A percentile compares a stretch with the other conserved stretches of the same genome.
Conservation (phyloP, 345 rosid species). For the Ceriops zippeliana region DNA sequence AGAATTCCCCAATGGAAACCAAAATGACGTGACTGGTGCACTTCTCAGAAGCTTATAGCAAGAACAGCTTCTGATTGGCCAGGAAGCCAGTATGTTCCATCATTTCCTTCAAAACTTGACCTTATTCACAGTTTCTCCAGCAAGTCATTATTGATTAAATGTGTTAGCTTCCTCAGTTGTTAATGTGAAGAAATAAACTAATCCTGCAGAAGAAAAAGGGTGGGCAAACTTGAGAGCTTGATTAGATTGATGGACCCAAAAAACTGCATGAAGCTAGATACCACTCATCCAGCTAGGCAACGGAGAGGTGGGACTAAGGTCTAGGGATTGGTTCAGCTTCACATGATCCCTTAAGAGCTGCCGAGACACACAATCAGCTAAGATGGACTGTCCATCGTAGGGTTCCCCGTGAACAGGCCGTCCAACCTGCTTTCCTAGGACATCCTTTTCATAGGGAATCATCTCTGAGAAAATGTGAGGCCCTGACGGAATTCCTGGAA, state of each 20-base stretch:
- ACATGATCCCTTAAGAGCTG: slow-evolving; percentile 50
- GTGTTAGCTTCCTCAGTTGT: slow-evolving; percentile 23
- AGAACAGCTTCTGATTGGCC: background rate
- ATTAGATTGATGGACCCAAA: slow-evolving; percentile 12
- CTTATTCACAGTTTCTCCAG: slow-evolving; percentile 19
- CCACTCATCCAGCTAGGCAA: slow-evolving; percentile 34
- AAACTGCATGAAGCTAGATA: slow-evolving; percentile 14
- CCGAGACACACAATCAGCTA: slow-evolving; percentile 51
- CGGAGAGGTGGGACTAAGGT: slow-evolving; percentile 44
- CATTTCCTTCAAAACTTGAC: background rate
- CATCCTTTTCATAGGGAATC: slow-evolving; percentile 31
- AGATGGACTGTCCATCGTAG: slow-evolving; percentile 47
- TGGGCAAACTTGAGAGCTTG: slow-evolving; percentile 13
- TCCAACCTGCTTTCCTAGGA: slow-evolving; percentile 37
- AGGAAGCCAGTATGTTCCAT: slow-evolving; percentile 8
- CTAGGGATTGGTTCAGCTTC: slow-evolving; percentile 37
- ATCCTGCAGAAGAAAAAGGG: slow-evolving; percentile 15
- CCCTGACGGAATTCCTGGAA: slow-evolving; percentile 44
- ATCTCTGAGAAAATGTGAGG: slow-evolving; percentile 41
- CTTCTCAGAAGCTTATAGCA: slow-evolving; percentile 5
- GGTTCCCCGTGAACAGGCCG: slow-evolving; percentile 30
- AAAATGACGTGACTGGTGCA: slow-evolving; percentile 9
- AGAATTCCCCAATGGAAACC: slow-evolving; percentile 9
- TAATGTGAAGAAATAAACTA: slow-evolving; percentile 16
- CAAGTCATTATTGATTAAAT: slow-evolving; percentile 13